phyloP scores from a whole-genome alignment of 371 early-diverging fungal genomes.

The Blastocladiella emersonii region DNA sequence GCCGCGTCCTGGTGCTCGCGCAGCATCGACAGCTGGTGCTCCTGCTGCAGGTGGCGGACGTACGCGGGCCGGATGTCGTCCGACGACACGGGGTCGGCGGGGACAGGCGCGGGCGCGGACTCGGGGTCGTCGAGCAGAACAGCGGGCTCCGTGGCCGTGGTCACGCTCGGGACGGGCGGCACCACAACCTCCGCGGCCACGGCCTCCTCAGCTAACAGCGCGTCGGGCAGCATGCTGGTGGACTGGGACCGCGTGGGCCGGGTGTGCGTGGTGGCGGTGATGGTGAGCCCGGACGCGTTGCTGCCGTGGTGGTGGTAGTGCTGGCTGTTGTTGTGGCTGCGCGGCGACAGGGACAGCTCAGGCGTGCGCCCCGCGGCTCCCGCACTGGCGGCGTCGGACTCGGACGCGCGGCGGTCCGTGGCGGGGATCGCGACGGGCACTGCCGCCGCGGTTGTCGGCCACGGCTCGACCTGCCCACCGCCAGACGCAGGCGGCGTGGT shows the following conservation, averaged over 20 bases:
- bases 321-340: neutral
- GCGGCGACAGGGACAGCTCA: neutral
- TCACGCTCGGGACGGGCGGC: no score
- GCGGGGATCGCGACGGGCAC: neutral
- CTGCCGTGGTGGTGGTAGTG: no score
- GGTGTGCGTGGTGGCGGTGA: neutral
- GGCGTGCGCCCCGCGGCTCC: neutral
- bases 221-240: neutral
- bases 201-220: no score
- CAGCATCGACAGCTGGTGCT: neutral
- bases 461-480: neutral
- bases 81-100: neutral
- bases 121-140: neutral
- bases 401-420: neutral
- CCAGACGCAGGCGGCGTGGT: neutral
- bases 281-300: neutral
- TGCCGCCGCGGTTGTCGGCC: neutral
- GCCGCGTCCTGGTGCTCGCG: neutral
- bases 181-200: no score
- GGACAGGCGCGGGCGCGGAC: neutral
- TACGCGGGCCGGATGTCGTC: conserved; percentile 1
- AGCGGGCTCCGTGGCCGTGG: neutral
- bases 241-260: neutral
- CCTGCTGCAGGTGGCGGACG: neutral
- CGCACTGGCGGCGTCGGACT: neutral